Base-by-base conservation (phyloP, 176 grass and related monocot species). In the Triticum dicoccoides region DNA sequence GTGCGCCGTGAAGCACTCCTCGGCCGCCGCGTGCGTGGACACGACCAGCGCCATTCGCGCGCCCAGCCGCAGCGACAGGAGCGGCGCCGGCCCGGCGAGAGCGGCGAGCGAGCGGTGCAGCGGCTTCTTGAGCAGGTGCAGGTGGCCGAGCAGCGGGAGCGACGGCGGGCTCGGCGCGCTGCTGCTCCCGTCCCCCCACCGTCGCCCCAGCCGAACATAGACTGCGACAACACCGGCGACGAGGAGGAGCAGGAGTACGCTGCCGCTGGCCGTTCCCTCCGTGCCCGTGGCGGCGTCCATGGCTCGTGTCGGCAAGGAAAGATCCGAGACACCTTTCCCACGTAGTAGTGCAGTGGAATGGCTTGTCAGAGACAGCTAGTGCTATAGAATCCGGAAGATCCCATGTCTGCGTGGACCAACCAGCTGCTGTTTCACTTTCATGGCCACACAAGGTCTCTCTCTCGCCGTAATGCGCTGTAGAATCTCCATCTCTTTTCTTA, bases 1-100 rank as follows among this genome's bases (percentile, higher is more conserved):
- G 52, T 76, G 61, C 37, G 59, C 77, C 1, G 91, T 89, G 87
- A 96, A 89, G 82, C 94, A 96, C 80, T 91, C 89, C 13, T 89
- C 94, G 23, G 89, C 89, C 12, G 83, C 62, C 74, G 45, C 78
- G 83, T 83, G 61, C 20, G 52, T 32, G 7, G 94, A 96, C 72
- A 96, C 83, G 9, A 96, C 44, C 41, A 96, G 78, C 68, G 77
- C 85, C 1, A 61, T 87, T 35, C 89, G 87, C 35, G 63, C 63
- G 35, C 94, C 94, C 49, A 97, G 84, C 21, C 85, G 85, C 27
- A 97, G 87, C 4, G 80, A 82, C 70, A 94, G 38, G 15, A 96
- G 32, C 61, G 89, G 87, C 52, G 44, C 79, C 42, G 9, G 66
- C 5, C 61, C 37, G 5, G 82, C 73, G 54, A 93, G 73, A 12